Evolutionary conservation across 257 asterid genomes (phyloP).

Genomic region (Primulina tabacum): DNA sequence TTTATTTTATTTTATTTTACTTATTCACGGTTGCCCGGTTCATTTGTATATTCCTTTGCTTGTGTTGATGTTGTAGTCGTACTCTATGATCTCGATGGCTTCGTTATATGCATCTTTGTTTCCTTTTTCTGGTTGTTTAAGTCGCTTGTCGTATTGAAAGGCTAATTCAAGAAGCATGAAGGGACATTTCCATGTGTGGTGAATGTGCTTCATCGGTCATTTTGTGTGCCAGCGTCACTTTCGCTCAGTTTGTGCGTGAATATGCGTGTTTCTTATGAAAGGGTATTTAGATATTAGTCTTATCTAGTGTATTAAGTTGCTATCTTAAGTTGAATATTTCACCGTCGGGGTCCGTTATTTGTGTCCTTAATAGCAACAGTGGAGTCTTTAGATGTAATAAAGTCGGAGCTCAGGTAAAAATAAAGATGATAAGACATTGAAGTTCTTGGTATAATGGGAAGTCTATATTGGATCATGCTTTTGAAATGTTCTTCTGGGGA

Average conservation of each 20-base stretch:
- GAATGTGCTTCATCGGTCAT: no score
- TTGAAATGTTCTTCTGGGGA: neutral
- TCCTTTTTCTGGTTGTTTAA: neutral
- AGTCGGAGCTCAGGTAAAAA: neutral
- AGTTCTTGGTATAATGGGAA: neutral
- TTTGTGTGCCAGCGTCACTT: neutral
- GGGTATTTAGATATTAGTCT: neutral
- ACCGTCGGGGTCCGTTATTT: neutral
- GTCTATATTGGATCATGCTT: constrained; percentile 1
- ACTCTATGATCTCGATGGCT: neutral
- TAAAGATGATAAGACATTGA: neutral
- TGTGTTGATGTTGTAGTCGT: constrained; percentile 10
- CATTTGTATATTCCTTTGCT: neutral
- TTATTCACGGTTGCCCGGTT: neutral
- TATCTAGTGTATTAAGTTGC: neutral
- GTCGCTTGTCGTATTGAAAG: neutral
- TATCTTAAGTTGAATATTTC: neutral
- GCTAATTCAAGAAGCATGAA: no score
- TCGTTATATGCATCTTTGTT: no score
- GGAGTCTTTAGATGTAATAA: no score
- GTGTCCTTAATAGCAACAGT: neutral
- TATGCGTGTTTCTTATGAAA: neutral
- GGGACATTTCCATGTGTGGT: no score
- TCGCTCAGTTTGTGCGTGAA: neutral
- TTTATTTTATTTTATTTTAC: neutral